These are phyloP conservation scores for Diaporthe capsici DNA, from an alignment of 2,329 filamentous ascomycete genomes.

Conservation along the genomic window DNA sequence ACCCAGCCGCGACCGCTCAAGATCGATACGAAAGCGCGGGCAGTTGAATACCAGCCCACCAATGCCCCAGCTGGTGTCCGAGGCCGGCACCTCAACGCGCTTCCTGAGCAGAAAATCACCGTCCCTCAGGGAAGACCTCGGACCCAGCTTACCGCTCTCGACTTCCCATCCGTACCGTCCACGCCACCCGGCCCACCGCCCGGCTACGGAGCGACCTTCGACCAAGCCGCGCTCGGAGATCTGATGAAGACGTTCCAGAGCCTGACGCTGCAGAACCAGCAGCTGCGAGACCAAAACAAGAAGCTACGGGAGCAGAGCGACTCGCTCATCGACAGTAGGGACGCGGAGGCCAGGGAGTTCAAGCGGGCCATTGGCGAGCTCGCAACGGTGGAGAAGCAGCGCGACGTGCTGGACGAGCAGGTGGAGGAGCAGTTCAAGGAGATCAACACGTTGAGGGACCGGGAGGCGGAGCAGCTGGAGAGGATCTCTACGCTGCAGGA, in stretches of 20 bases:
- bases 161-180: background rate
- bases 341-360: background rate
- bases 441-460: background rate
- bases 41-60: background rate
- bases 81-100: no score
- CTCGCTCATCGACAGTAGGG: background rate
- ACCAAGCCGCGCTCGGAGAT: background rate
- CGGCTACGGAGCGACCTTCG: background rate
- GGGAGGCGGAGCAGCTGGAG: background rate
- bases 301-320: background rate
- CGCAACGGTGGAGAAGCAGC: background rate
- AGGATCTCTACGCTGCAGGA: background rate
- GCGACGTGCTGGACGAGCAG: background rate
- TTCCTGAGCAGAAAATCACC: background rate
- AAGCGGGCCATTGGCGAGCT: background rate
- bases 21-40: no score
- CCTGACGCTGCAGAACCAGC: background rate
- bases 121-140: no score
- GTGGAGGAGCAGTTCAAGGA: background rate
- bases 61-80: background rate
- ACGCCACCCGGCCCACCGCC: background rate
- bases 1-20: background rate
- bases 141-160: rapidly evolving
- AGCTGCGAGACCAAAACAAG: background rate
- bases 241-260: background rate